These are phyloP conservation scores for Candida pseudofarinosa DNA, from an alignment of 805 yeast genomes.

Conservation along the genomic window DNA sequence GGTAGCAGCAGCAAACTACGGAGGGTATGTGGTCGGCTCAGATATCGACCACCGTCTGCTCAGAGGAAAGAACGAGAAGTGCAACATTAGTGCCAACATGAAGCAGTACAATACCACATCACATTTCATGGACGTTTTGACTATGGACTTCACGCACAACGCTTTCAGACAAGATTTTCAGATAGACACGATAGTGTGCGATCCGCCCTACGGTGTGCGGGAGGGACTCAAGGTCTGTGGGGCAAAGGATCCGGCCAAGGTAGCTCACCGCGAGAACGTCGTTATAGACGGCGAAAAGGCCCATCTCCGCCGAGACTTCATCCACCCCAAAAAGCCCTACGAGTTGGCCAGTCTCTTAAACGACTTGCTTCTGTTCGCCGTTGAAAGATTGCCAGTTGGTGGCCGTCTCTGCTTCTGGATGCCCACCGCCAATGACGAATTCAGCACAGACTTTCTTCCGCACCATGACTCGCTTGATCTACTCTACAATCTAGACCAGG, in stretches of 20 bases:
- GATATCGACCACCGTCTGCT: constrained; percentile 84
- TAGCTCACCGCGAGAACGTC: constrained; percentile 66
- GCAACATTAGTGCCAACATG: constrained; percentile 63
- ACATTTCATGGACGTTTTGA: constrained; percentile 67
- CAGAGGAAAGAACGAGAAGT: constrained; percentile 58
- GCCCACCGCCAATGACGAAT: constrained; percentile 93
- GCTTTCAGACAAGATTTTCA: constrained; percentile 60
- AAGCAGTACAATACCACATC: constrained; percentile 60
- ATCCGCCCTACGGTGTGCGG: constrained; percentile 97
- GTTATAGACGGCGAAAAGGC: constrained; percentile 80
- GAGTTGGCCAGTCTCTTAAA: constrained; percentile 71
- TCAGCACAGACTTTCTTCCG: constrained; percentile 66
- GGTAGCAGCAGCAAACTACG: constrained; percentile 81
- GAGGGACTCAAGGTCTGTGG: constrained; percentile 95
- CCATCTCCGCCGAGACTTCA: constrained; percentile 71
- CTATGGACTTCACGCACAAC: constrained; percentile 94
- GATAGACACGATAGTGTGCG: constrained; percentile 84
- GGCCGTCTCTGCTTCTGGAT: constrained; percentile 95
- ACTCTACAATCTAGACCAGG: constrained; percentile 74
- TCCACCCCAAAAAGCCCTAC: constrained; percentile 91
- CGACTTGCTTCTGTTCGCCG: constrained; percentile 72
- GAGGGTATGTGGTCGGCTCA: constrained; percentile 77
- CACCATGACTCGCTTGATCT: constrained; percentile 70
- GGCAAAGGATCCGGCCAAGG: constrained; percentile 61
- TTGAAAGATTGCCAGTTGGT: constrained; percentile 61